Base-by-base conservation (phyloP, 805 yeast species). In the Candida nonsorbophila region DNA sequence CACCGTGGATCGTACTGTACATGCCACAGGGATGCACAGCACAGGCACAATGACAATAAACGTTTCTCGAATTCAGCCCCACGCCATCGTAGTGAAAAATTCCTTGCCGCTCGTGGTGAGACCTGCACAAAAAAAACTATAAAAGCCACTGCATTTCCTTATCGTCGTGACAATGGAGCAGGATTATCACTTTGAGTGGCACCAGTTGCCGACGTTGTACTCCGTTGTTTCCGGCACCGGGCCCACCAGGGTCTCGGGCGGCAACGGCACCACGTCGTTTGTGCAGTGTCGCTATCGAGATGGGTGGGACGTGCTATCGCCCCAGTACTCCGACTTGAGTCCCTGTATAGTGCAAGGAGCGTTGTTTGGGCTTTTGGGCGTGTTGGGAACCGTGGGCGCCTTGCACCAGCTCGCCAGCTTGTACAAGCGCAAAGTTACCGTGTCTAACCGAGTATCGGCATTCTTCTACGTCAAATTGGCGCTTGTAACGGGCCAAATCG, bases 281-380 rank as follows among this genome's bases (percentile, higher is more conserved):
- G 31, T 27, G 22, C 17, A 41, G 44, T 40, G 42, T 28, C 31
- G 36, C 6, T 37, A 40, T 24, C 41, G 40, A 7, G 76, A 69
- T 27, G 78, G 78, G 3, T 58, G 67, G 68, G 45, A 61, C 27
- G 49, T 61, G 19, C 26, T 72, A 48, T 58, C 67, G 4, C 36
- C 58, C 2, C 16, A 36, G 25, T 45, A 70, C 46, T 69, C 69
- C 21, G 85, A 78, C 41, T 61, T 78, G 29, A 69, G 83, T 1
- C 74, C 74, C 5, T 77, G 84, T 38, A 72, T 78, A 44, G 58
- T 71, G 11, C 75, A 74, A 40, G 82, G 81, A 16, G 54, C 59
- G 0, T 38, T 77, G 4, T 60, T 69, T 30, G 59, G 70, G 12
- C 29, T 51, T 1, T 38, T 68, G 0, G 70, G 72, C 9, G 19